phyloP scores from a whole-genome alignment of 2,329 filamentous ascomycete species.

The Zalaria obscura region DNA sequence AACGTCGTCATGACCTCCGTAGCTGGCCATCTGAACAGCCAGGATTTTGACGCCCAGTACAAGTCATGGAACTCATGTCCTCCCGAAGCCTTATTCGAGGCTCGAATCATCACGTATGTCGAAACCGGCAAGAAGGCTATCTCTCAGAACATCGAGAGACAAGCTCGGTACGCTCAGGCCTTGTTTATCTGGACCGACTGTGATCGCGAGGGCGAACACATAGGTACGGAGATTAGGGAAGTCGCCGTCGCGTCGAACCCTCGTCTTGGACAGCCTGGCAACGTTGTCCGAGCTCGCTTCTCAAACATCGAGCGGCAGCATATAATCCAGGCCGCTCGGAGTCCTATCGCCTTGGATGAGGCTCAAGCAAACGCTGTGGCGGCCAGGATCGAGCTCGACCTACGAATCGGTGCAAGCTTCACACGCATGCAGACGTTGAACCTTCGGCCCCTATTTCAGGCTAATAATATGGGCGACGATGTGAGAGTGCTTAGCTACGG shows the following conservation, averaged over 20 bases:
- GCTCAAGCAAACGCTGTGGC: slow-evolving; percentile 76
- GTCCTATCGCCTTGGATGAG: slow-evolving; percentile 67
- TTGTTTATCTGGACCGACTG: slow-evolving; percentile 99
- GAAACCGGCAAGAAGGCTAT: slow-evolving; percentile 63
- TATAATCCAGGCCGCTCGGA: slow-evolving; percentile 67
- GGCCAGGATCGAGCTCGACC: slow-evolving; percentile 79
- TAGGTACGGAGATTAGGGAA: slow-evolving; percentile 77
- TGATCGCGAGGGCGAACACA: slow-evolving; percentile 93
- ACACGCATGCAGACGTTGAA: slow-evolving; percentile 74
- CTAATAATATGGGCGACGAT: slow-evolving; percentile 68
- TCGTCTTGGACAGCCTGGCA: slow-evolving; percentile 36
- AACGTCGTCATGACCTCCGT: slow-evolving; percentile 90
- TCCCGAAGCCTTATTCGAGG: slow-evolving; percentile 67
- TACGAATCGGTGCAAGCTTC: slow-evolving; percentile 85
- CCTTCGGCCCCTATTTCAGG: slow-evolving; percentile 28
- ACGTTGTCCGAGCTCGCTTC: slow-evolving; percentile 77
- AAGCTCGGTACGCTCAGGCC: slow-evolving; percentile 57
- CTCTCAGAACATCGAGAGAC: slow-evolving; percentile 68
- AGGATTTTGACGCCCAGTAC: slow-evolving; percentile 62
- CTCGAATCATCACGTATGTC: slow-evolving; percentile 56
- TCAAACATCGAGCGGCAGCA: slow-evolving; percentile 95
- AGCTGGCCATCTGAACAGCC: slow-evolving; percentile 68
- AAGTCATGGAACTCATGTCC: slow-evolving; percentile 71
- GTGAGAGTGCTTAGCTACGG: slow-evolving; percentile 22
- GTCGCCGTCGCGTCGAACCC: slow-evolving; percentile 64